Evolutionary conservation across 139 green algal species (phyloP).

Genomic region (Chlamydomonas applanata): DNA sequence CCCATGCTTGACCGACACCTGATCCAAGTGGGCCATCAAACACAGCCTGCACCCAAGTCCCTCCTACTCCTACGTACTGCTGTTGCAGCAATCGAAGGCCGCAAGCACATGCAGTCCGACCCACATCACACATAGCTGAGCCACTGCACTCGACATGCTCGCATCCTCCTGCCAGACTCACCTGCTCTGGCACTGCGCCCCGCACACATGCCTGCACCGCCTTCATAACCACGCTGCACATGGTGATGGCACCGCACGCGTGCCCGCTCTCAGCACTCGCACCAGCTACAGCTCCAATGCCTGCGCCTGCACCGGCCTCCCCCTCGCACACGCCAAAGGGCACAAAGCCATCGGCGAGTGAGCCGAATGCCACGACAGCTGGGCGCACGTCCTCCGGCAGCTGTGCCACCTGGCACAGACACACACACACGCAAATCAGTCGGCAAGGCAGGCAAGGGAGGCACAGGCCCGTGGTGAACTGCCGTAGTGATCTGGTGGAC

Average conservation of each 20-base stretch:
- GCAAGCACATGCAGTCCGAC: not conserved
- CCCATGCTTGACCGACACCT: too few species aligned
- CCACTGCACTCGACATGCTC: not conserved
- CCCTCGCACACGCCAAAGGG: conserved; percentile 7
- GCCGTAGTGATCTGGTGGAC: too few species aligned
- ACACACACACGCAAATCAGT: too few species aligned
- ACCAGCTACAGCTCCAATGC: too few species aligned
- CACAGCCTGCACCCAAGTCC: too few species aligned
- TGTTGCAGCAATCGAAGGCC: not conserved
- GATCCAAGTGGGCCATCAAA: too few species aligned
- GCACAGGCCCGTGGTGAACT: too few species aligned
- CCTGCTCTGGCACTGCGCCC: not conserved
- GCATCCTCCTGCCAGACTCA: not conserved
- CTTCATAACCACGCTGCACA: conserved; percentile 26
- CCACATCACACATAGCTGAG: not conserved
- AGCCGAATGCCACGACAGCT: conserved; percentile 55
- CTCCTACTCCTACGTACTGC: not conserved
- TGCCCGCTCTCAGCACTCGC: too few species aligned
- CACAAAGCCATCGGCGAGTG: conserved; percentile 63
- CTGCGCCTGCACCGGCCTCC: too few species aligned
- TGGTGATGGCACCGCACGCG: not conserved
- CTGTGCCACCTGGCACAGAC: conserved; percentile 4
- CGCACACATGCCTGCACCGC: conserved; percentile 15
- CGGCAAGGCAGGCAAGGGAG: too few species aligned
- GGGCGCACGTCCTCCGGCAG: conserved; percentile 53